Base-by-base conservation (phyloP, 768 basidiomycete species). In the Hericium erinaceus region DNA sequence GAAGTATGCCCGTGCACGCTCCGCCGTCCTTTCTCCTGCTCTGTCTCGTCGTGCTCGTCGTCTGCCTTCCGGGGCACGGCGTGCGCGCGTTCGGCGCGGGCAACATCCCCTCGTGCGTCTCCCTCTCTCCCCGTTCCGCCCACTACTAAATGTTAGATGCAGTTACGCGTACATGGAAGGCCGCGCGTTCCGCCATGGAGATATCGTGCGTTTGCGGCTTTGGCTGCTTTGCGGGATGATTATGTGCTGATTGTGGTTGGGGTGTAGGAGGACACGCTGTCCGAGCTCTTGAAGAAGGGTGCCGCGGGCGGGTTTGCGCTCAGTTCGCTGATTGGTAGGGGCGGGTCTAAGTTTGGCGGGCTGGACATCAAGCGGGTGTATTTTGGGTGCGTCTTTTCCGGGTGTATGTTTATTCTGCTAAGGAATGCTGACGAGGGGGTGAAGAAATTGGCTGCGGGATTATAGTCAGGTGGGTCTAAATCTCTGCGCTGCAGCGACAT, bases 131-230 rank as follows among this genome's bases (percentile, higher is more conserved):
- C 44, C 16, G 13, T 20, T 26, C 41, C 52, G 5, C 8, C 4
- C 28, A 4, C 8, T 4, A 33, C 4, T 33, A 33, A 33, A 8
- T 4, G 28, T 12, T 18, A 49, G 46, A 52, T 18, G 58, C 52
- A 87, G 88, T 20, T 91, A 84, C 67, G 85, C 89, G 6, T 95
- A 87, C 69, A 80, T 95, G 71, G 92, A 95, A 68, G 91, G 88
- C 40, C 83, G 78, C 61, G 89, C 89, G 1, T 90, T 89, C 72
- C 75, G 92, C 50, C 93, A 97, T 67, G 94, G 94, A 46, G 92
- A 97, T 70, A 93, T 97, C 57, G 79, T 76, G 74, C 64, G 70
- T 64, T 4, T 10, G 26, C 28, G 28, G 4, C 1, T 33, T 33
- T 33, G 28, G 1, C 4, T 33, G 4, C 4, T 33, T 33, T 33